A percentile compares a stretch with the other conserved stretches of the same genome.
phyloP scores from a whole-genome alignment of 352 stramenopile genomes.

The Phytophthora pisi region DNA sequence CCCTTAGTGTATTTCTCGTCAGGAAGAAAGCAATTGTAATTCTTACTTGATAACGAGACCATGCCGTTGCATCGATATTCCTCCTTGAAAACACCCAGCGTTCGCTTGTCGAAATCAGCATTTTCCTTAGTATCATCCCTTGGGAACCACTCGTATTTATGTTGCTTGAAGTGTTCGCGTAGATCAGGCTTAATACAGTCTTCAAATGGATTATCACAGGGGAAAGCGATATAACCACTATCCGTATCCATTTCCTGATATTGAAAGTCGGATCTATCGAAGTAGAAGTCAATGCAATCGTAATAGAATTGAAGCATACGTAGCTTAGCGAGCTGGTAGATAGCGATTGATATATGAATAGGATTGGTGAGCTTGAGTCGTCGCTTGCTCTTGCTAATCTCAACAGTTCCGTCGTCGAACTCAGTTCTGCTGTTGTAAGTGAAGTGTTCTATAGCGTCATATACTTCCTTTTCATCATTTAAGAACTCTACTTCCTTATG shows the following conservation, averaged over 20 bases:
- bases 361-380: conserved; percentile 6
- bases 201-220: conserved; percentile 1
- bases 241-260: conserved; percentile 13
- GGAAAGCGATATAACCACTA: not conserved
- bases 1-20: not conserved
- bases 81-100: conserved; percentile 6
- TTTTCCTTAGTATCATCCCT: conserved; percentile 6
- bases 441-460: conserved; percentile 7
- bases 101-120: not conserved
- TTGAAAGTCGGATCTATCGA: conserved; percentile 1
- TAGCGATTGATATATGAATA: conserved; percentile 3
- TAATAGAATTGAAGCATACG: conserved; percentile 20
- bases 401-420: conserved; percentile 5
- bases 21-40: conserved; percentile 3
- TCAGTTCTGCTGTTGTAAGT: conserved; percentile 2
- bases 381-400: conserved; percentile 4
- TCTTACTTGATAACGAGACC: not conserved
- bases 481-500: conserved; percentile 11
- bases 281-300: conserved; percentile 10
- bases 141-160: conserved; percentile 17
- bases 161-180: conserved; percentile 2
- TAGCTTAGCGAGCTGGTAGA: conserved; percentile 13
- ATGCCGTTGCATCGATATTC: not conserved
- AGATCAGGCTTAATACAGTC: conserved; percentile 8
- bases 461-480: not conserved